Base-by-base conservation (phyloP, 768 basidiomycete species). In the Lactifluus volemus region DNA sequence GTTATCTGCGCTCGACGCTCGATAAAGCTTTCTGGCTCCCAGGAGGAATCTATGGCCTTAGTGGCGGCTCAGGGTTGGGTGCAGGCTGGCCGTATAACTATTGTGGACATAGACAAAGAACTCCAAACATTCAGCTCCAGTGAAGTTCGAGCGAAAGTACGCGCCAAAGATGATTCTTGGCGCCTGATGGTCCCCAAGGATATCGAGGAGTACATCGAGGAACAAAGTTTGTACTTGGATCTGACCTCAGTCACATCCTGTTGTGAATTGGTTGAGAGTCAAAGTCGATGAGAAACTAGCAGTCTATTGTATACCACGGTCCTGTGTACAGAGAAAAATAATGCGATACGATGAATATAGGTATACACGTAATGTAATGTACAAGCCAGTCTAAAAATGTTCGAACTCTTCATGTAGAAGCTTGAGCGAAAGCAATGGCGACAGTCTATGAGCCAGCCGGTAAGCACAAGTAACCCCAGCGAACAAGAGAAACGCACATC, bases 351-450 rank as follows among this genome's bases (percentile, higher is more conserved):
- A 58, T 44, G 51, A 41, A 47, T 50, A 38, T 47, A 57, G 21
- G 44, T 53, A 38, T 57, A 57, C 55, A 57, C 48, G 45, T 5
- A 12, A 57, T 52, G 51, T 56, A 32, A 52, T 44, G 45, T 52
- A n/a, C 15, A 36, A 51, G n/a, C 19, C 55, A 45, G 55, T 47
- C 4, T 44, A n/a, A 32, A 53, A 9, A 36, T 29, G 32, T 6
- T 36, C 15, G 47, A 42, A 38, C 36, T 48, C 15, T 49, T 70
- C 58, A 74, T 68, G 71, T 67, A 8, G 77, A 74, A 59, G 90
- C 88, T 75, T 92, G 90, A 62, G 91, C 91, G 68, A 93, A 92
- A 56, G 91, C 91, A 61, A 93, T 84, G 38, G 91, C 91, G 63
- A 89, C 84, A 66, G 83, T 90, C 88, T 92, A 61, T 30, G 48